These are phyloP conservation scores for Zopfia rhizophila DNA, from an alignment of 2,329 filamentous ascomycete species.

Conservation along the genomic window DNA sequence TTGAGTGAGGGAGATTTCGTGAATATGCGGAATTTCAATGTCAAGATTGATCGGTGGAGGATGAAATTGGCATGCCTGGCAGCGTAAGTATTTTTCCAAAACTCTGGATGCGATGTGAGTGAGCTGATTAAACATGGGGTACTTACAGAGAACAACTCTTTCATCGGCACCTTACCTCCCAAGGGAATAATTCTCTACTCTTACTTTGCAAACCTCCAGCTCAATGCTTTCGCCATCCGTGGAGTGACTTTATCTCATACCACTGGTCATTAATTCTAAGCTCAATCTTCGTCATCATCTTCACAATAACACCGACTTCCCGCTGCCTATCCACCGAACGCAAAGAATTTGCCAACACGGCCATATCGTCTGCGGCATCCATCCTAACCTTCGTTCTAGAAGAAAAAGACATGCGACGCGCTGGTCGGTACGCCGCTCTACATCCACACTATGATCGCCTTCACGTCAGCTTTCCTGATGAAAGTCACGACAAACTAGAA, in stretches of 20 bases:
- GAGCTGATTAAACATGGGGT: constrained; percentile 2
- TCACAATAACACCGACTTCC: constrained; percentile 1
- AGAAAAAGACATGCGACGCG: constrained; percentile 45
- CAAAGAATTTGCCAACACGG: constrained; percentile 24
- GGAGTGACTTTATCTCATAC: constrained; percentile 21
- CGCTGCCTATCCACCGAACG: constrained; percentile 21
- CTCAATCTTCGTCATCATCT: background rate
- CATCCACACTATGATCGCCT: constrained; percentile 52
- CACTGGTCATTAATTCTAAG: constrained; percentile 2
- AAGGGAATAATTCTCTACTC: constrained; percentile 40
- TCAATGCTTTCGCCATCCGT: constrained; percentile 43
- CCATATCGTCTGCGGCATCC: constrained; percentile 31
- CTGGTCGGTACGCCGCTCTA: constrained; percentile 51
- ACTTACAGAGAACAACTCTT: constrained; percentile 26
- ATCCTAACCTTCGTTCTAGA: constrained; percentile 46
- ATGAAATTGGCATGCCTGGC: constrained; percentile 35
- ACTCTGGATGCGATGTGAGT: background rate
- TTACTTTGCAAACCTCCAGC: constrained; percentile 52
- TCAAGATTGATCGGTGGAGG: constrained; percentile 48
- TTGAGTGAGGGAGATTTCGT: constrained; percentile 5
- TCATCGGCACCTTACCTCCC: constrained; percentile 37
- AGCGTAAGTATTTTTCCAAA: constrained; percentile 1
- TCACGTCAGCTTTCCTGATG: constrained; percentile 50
- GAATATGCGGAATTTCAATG: constrained; percentile 41
- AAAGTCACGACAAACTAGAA: constrained; percentile 51